Conservation (phyloP, 768 basidiomycete genomes). For the Suillus paluster region DNA sequence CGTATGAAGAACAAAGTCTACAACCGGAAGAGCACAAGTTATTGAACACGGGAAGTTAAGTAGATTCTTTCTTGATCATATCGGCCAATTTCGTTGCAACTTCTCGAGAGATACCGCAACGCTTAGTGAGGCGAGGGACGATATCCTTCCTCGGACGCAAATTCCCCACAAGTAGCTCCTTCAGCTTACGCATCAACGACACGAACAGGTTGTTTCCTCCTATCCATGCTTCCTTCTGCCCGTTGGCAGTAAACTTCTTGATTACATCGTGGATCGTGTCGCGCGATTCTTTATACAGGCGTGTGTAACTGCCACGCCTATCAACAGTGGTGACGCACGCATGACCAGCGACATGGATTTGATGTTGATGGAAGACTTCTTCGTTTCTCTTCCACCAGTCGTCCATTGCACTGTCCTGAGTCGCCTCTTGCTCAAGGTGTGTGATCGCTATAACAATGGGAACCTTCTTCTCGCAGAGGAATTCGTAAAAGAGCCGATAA, state of each 20-base stretch:
- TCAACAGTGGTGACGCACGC: constrained; percentile 45
- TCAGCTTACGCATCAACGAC: constrained; percentile 20
- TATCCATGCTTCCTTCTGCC: constrained; percentile 29
- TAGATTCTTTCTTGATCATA: background rate
- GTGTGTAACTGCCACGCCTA: constrained; percentile 14
- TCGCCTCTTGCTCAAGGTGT: constrained; percentile 39
- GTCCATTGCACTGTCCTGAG: constrained; percentile 26
- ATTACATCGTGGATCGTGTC: constrained; percentile 24
- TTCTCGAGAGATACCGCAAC: constrained; percentile 29
- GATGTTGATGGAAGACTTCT: constrained; percentile 29
- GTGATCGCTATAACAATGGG: constrained; percentile 45
- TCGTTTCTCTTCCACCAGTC: constrained; percentile 46
- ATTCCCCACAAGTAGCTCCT: constrained; percentile 25
- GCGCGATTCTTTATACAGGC: constrained; percentile 33
- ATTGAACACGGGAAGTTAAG: background rate
- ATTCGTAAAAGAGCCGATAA: constrained; percentile 41
- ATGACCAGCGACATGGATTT: constrained; percentile 36
- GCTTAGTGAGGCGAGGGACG: constrained; percentile 26
- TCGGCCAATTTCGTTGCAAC: constrained; percentile 24
- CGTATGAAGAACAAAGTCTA: background rate
- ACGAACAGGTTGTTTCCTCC: constrained; percentile 14
- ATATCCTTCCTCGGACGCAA: constrained; percentile 26
- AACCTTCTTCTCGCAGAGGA: constrained; percentile 43
- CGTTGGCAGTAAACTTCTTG: constrained; percentile 25
- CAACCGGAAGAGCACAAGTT: background rate